These are phyloP conservation scores for Candida sp. DNA, from an alignment of 1,139 yeast species.

Conservation along the genomic window DNA sequence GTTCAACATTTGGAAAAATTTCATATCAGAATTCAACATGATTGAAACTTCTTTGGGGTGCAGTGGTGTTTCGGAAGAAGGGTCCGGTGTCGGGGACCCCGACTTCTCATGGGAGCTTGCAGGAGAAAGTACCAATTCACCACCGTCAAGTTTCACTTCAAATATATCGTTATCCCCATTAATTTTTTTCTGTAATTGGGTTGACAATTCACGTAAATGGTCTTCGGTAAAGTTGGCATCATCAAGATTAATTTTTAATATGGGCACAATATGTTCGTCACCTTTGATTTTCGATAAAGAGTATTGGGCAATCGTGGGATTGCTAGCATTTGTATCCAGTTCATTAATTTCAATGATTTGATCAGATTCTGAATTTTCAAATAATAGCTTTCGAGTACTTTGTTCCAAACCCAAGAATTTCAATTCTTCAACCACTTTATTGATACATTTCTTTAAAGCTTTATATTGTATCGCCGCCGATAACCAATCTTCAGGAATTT, in stretches of 20 bases:
- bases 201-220: constrained; percentile 31
- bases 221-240: constrained; percentile 31
- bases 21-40: constrained; percentile 39
- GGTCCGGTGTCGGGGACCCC: constrained; percentile 4
- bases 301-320: constrained; percentile 44
- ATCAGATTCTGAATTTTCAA: constrained; percentile 24
- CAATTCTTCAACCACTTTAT: constrained; percentile 59
- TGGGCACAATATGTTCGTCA: constrained; percentile 25
- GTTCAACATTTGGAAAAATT: constrained; percentile 58
- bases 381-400: constrained; percentile 42
- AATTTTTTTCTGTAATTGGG: constrained; percentile 27
- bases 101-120: constrained; percentile 1
- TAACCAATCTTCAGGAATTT: constrained; percentile 67
- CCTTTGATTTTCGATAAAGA: constrained; percentile 29
- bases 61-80: constrained; percentile 10
- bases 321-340: constrained; percentile 28
- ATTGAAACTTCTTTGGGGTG: constrained; percentile 26
- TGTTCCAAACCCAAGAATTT: constrained; percentile 50
- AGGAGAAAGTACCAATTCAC: constrained; percentile 3
- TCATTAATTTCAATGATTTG: constrained; percentile 29
- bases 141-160: constrained; percentile 3
- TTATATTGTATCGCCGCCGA: constrained; percentile 71
- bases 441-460: constrained; percentile 62
- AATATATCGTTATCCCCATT: constrained; percentile 16
- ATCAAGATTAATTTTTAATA: constrained; percentile 37